phyloP scores from a whole-genome alignment of 129 eudicot species.

The Apium graveolens region DNA sequence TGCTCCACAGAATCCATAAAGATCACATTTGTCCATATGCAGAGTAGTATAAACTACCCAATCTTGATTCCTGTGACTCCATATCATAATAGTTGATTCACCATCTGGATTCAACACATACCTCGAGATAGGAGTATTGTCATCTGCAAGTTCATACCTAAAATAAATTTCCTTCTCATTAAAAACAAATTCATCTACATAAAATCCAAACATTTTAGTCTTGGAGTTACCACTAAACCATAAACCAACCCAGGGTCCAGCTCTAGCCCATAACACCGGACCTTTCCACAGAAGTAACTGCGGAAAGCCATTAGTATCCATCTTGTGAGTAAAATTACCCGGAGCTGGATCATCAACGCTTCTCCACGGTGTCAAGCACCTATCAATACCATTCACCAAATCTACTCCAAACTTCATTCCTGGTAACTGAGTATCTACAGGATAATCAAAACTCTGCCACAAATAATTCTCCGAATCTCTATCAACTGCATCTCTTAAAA shows the following conservation, averaged over 20 bases:
- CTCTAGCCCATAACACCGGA: neutral
- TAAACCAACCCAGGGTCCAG: constrained; percentile 7
- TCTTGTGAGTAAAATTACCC: neutral
- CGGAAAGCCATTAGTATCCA: constrained; percentile 5
- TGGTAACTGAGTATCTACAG: constrained; percentile 2
- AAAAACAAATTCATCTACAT: neutral
- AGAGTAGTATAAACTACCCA: neutral
- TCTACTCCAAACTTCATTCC: constrained; percentile 4
- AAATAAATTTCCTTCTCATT: neutral
- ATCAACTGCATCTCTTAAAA: constrained; percentile 2
- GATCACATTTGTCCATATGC: constrained; percentile 1
- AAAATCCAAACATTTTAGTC: constrained; percentile 8
- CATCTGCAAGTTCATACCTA: constrained; percentile 8
- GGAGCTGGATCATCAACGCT: constrained; percentile 2
- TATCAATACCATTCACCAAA: neutral
- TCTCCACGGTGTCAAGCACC: neutral
- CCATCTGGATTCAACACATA: neutral
- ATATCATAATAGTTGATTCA: neutral
- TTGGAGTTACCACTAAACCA: constrained; percentile 1
- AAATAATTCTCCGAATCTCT: neutral
- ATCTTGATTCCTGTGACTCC: constrained; percentile 6
- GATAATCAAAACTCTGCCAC: constrained; percentile 5
- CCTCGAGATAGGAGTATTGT: constrained; percentile 1
- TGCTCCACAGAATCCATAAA: neutral
- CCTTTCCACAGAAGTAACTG: constrained; percentile 3